Evolutionary conservation across 441 rosid genomes (phyloP).

Genomic region (Rhodomyrtus psidioides): DNA sequence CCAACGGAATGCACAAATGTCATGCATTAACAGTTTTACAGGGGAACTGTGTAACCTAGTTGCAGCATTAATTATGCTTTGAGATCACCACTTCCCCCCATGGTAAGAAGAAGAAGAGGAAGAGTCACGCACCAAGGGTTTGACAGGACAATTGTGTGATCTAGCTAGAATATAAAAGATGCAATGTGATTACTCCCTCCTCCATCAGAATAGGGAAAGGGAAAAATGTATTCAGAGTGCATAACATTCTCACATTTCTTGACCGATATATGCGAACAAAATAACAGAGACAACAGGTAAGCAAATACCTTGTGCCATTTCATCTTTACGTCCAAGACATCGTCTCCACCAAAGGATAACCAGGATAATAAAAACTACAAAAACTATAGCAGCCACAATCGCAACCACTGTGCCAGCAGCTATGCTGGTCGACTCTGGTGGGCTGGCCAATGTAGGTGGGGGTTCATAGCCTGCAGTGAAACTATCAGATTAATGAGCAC

Average conservation of each 20-base stretch:
- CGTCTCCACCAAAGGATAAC: background rate
- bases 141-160: background rate
- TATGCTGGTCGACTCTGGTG: no score
- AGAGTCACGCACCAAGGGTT: no score
- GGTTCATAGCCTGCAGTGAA: background rate
- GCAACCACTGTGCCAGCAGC: background rate
- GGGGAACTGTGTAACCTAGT: background rate
- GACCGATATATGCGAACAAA: background rate
- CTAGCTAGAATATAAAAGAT: background rate
- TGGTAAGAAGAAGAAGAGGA: no score
- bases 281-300: background rate
- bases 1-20: background rate
- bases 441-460: no score
- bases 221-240: background rate
- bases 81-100: no score
- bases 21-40: background rate
- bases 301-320: background rate
- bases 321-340: background rate
- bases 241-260: background rate
- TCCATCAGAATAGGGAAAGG: background rate
- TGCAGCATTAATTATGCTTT: no score
- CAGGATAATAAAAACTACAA: background rate
- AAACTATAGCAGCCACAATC: background rate
- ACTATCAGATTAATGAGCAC: background rate
- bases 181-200: no score